Base-by-base conservation (phyloP, 2,329 filamentous ascomycete species). In the Tolypocladium inflatum region DNA sequence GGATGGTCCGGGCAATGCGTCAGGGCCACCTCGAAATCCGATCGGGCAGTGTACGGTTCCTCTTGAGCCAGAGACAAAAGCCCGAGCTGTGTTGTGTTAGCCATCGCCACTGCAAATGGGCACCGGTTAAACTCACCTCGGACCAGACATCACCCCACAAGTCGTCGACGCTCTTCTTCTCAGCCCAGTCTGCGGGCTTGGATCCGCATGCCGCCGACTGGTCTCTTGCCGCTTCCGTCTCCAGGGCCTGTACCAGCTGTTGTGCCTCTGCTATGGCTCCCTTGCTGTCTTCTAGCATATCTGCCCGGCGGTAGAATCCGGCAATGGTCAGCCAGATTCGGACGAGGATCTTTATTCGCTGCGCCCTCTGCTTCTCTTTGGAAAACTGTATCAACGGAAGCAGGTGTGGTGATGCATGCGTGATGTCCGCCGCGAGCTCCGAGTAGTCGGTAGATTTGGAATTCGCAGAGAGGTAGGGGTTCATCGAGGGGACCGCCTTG, bases 301-400 rank as follows among this genome's bases (percentile, higher is more conserved):
- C 83, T 9, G 93, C 90, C 56, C 91, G 84, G 35, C 91, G 84
- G 69, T 97, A 99, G 63, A 97, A 86, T 0, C 88, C 88, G 2
- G 91, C 88, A 61, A 97, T 91, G 68, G 94, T 88, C 10, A 97
- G 78, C 94, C 94, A 99, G 38, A 97, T 86, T 63, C 87, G 88
- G 23, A 91, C 77, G 19, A 99, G 70, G 13, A 85, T 76, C 8
- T 75, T 74, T 38, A 73, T 76, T 51, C 81, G 77, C 56, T 79
- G 78, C 37, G 75, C 73, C 62, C 74, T 76, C 61, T 79, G 74
- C 63, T 80, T 79, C 11, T 80, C 79, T 63, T 79, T 80, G 9
- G 82, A 72, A 57, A 85, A 83, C 41, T 81, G 77, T 21, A 85
- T 73, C 19, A 77, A 64, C 0, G 82, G 81, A 50, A 84, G 67